Evolutionary conservation across 345 rosid species (phyloP).

Genomic region (Erodium maritimum): DNA sequence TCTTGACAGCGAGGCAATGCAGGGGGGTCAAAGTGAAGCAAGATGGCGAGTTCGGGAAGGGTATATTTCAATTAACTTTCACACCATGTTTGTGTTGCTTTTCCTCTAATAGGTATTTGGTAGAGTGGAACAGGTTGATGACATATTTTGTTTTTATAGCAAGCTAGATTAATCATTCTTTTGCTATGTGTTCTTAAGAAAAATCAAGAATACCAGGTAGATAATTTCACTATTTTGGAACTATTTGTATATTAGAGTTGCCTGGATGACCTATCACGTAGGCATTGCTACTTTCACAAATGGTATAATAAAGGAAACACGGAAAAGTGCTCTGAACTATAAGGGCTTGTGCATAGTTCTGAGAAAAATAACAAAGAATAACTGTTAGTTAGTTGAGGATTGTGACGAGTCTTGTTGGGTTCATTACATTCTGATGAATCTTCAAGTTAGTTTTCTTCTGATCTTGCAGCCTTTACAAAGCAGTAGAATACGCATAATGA

Average conservation of each 20-base stretch:
- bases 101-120: not conserved
- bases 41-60: conserved; percentile 38
- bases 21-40: conserved; percentile 40
- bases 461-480: not conserved
- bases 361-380: not conserved
- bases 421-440: not conserved
- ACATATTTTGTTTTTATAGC: too few relatives aligned
- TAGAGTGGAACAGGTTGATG: too few relatives aligned
- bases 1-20: conserved; percentile 33
- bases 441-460: not conserved
- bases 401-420: not conserved
- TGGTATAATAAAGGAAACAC: too few relatives aligned
- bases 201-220: too few relatives aligned
- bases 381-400: not conserved
- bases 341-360: not conserved
- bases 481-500: too few relatives aligned
- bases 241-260: too few relatives aligned
- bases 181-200: too few relatives aligned
- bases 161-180: too few relatives aligned
- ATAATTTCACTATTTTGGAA: too few relatives aligned
- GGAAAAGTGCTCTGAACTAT: not conserved
- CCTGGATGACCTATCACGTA: too few relatives aligned
- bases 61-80: conserved; percentile 12
- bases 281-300: too few relatives aligned
- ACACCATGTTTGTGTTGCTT: not conserved